Base-by-base conservation (phyloP, 2,329 filamentous ascomycete genomes). In the Beauveria sp. region DNA sequence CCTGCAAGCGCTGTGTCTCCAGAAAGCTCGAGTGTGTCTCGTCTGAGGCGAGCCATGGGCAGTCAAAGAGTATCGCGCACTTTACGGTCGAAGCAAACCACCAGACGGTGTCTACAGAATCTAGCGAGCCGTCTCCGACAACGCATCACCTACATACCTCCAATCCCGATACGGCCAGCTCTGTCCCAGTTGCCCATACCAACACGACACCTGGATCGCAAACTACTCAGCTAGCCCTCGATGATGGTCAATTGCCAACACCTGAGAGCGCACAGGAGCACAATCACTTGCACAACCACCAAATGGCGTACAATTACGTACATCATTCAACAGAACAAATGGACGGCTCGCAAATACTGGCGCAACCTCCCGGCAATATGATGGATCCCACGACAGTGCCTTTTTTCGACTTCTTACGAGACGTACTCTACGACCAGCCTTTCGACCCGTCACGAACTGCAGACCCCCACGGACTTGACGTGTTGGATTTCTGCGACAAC, bases 401-500 rank as follows among this genome's bases (percentile, higher is more conserved):
- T 1, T 82, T 83, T 63, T 75, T 76, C 20, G 78, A 81, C 55
- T 83, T 83, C 55, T 69, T 83, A 16, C 77, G 77, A 7, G 77
- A 80, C 47, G 75, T 83, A 14, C 71, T 83, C 18, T 82, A 79
- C 60, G 75, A 81, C n/a, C 75, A 77, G 43, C 71, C 75, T 2
- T 64, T 76, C 26, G 71, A 76, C 26, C 63, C 71, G 8, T 64
- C 70, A n/a, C 74, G 71, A 57, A 62, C 72, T 3, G 69, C 68
- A n/a, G 76, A 76, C 60, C 66, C 70, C 4, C 77, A 78, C 59
- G 76, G 75, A 0, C 70, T 79, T 16, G 73, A 73, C 20, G 74
- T 82, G 4, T 68, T 83, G 8, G 76, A 82, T 64, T 82, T 82
- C 64, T 81, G 78, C 63, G 75, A 79, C 57, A 75, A 83, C 61